Evolutionary conservation across 768 basidiomycete species (phyloP).

Genomic region (Psilocybe cyanescens): DNA sequence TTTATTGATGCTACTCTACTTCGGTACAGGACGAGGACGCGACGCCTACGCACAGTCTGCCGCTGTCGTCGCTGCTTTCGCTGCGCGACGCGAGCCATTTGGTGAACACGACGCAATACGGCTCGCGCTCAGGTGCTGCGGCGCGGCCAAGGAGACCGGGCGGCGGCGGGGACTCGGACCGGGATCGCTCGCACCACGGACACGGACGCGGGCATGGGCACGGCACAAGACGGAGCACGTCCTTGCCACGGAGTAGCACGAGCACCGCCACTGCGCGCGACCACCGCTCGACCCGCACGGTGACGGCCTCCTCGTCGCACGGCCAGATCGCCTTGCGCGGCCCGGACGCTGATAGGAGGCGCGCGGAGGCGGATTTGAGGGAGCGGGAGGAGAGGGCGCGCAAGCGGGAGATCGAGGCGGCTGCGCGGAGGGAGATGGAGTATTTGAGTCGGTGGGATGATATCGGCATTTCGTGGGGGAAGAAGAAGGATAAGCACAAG

Average conservation of each 20-base stretch:
- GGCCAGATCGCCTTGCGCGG: too few relatives aligned
- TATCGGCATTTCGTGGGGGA: constrained; percentile 16
- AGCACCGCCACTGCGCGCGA: constrained; percentile 2
- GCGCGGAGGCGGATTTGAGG: not conserved
- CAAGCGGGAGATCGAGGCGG: not conserved
- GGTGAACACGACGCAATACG: not conserved
- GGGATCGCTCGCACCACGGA: not conserved
- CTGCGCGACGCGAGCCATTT: constrained; percentile 52
- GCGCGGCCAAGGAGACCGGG: too few relatives aligned
- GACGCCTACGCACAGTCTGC: constrained; percentile 39
- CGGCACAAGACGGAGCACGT: constrained; percentile 14
- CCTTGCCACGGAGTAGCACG: constrained; percentile 11
- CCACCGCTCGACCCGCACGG: not conserved
- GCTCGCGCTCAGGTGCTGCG: not conserved
- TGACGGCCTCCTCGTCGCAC: not conserved
- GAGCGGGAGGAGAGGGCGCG: not conserved
- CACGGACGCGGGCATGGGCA: not conserved
- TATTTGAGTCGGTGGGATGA: constrained; percentile 25
- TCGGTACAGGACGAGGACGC: constrained; percentile 35
- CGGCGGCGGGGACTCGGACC: not conserved
- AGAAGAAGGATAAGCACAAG: constrained; percentile 13
- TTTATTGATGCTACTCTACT: not conserved
- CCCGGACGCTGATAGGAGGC: not conserved
- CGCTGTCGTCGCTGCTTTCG: constrained; percentile 42
- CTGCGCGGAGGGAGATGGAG: constrained; percentile 19